Evolutionary conservation across 768 basidiomycete species (phyloP), one percentile per base, ranked within the genome.

Genomic region (Strobilomyces dryophilus): DNA sequence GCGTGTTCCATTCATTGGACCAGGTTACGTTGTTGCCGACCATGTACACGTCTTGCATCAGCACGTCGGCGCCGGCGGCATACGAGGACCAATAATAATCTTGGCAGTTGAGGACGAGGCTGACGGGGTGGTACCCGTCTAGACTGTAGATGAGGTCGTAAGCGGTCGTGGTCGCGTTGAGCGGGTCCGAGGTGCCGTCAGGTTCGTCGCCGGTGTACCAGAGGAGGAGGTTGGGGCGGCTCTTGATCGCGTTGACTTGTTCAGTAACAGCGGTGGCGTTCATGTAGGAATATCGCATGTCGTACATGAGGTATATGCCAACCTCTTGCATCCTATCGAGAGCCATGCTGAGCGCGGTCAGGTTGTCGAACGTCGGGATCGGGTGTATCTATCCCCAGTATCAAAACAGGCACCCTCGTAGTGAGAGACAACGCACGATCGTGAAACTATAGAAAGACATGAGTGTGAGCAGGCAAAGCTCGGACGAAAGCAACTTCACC

Each of bases 161-260:
- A 0, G 83, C 67, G 24, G 66, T 68, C 4, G 67, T 53, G 0
- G 61, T 82, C 0, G 85, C 84, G 47, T 83, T 74, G 37, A 85
- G 71, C 8, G 88, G 85, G 55, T 87, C 84, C 10, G 77, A 77
- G 0, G 80, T 83, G 36, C 87, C 86, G 58, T 89, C 86, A 1
- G 83, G 85, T 66, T 89, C 87, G 57, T 89, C 85, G 0, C 76
- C 84, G 1, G 85, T 87, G 66, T 88, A 88, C 83, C 84, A 87
- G 2, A 85, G 68, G 15, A 90, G 73, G 26, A 92, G 76, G 57
- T 88, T 90, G 0, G 81, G 75, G 2, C 84, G 77, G 32, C 78
- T 74, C 60, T 86, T 87, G 70, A 91, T 76, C 35, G 69, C 70
- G 53, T 84, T 82, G 18, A 92, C 88, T 70, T 92, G 80, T 51